Conservation (phyloP, 495 filamentous ascomycete species). For the Tirmania nivea region DNA sequence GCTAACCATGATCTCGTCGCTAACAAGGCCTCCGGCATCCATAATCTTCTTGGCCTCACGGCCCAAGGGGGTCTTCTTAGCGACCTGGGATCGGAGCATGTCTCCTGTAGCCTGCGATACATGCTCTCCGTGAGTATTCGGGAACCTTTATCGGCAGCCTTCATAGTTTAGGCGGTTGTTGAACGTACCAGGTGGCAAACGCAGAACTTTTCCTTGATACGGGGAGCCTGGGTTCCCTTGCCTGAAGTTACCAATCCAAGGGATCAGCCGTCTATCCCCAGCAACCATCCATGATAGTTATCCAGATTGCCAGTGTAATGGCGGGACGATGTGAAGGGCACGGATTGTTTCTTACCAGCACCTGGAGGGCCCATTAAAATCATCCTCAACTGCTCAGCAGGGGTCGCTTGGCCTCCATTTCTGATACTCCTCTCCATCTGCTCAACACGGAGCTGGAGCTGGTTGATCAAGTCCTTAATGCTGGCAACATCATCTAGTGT, state of each 20-base stretch:
- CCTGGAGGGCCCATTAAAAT: conserved; percentile 95
- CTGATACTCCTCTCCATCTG: conserved; percentile 68
- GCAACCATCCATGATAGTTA: background rate
- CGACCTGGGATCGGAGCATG: conserved; percentile 96
- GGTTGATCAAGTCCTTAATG: conserved; percentile 29
- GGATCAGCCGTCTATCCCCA: conserved; percentile 11
- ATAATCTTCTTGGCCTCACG: conserved; percentile 99
- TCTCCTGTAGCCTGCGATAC: conserved; percentile 70
- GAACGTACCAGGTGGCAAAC: conserved; percentile 78
- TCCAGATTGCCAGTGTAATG: background rate
- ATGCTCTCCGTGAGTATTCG: background rate
- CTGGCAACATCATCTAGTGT: conserved; percentile 31
- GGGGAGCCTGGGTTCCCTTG: conserved; percentile 96
- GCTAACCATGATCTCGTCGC: conserved; percentile 95
- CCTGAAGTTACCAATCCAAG: conserved; percentile 31
- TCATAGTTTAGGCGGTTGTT: too few species aligned
- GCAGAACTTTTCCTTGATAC: conserved; percentile 91
- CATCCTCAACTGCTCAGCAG: conserved; percentile 55
- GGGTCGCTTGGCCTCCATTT: conserved; percentile 25
- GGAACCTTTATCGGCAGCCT: background rate
- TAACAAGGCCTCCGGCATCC: conserved; percentile 92
- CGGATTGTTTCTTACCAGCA: conserved; percentile 45
- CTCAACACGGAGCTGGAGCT: conserved; percentile 53
- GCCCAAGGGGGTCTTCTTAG: conserved; percentile 88
- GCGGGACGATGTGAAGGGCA: background rate